phyloP scores from a whole-genome alignment of 352 stramenopile genomes.

The Pseudoperonospora humuli region DNA sequence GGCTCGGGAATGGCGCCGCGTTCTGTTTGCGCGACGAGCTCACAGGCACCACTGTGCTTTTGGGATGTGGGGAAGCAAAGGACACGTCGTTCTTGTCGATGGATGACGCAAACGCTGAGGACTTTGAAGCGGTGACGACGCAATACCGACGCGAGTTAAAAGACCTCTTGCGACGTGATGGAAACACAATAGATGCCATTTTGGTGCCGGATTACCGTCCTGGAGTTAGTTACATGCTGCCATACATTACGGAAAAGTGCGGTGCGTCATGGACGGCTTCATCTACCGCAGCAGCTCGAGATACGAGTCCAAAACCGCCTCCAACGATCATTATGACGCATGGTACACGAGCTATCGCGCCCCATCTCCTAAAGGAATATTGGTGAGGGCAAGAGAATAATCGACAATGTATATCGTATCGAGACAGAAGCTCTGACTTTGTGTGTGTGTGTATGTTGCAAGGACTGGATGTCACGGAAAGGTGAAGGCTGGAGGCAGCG shows the following conservation, averaged over 20 bases:
- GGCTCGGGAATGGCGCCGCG: conserved; percentile 55
- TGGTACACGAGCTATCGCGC: conserved; percentile 58
- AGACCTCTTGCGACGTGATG: conserved; percentile 37
- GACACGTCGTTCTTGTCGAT: conserved; percentile 16
- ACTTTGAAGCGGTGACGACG: conserved; percentile 17
- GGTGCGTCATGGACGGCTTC: conserved; percentile 14
- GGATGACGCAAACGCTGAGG: conserved; percentile 35
- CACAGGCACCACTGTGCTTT: conserved; percentile 38
- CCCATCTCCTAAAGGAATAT: conserved; percentile 66
- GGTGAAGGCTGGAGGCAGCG: conserved; percentile 40
- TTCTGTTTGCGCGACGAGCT: conserved; percentile 60
- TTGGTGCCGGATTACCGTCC: conserved; percentile 65
- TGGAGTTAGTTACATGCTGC: conserved; percentile 62
- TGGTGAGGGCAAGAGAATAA: conserved; percentile 26
- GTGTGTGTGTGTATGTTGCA: conserved; percentile 1
- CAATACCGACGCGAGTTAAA: conserved; percentile 59
- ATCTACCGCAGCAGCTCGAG: conserved; percentile 3
- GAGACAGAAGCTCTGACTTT: not conserved
- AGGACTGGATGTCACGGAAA: conserved; percentile 39
- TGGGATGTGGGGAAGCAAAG: conserved; percentile 52
- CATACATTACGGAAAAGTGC: conserved; percentile 62
- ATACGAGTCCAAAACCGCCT: conserved; percentile 22
- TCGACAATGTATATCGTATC: not conserved
- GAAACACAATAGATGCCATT: conserved; percentile 40
- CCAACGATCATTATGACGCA: conserved; percentile 68